Evolutionary conservation across 306 rosid genomes (phyloP).

Genomic region (Pyrus betulifolia): DNA sequence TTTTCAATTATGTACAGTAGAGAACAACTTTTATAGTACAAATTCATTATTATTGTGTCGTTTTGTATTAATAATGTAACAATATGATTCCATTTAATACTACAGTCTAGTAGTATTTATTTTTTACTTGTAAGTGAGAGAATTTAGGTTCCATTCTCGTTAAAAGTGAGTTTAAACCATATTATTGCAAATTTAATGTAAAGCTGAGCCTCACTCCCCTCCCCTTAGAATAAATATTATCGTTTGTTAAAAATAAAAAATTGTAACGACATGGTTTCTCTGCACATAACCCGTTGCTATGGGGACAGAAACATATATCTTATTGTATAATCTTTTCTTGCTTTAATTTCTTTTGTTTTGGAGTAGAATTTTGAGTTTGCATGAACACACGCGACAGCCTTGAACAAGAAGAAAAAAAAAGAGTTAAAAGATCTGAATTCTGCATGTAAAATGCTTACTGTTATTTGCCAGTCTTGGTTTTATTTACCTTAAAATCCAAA

Average conservation of each 20-base stretch:
- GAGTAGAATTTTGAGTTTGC: not conserved
- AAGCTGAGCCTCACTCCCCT: no score
- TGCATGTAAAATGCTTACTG: conserved; percentile 1
- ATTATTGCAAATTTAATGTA: no score
- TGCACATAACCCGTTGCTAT: no score
- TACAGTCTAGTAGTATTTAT: accelerated
- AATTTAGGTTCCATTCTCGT: no score
- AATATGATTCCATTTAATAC: no score
- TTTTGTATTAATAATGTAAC: no score
- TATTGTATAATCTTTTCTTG: not conserved
- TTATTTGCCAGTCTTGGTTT: not conserved
- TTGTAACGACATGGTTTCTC: no score
- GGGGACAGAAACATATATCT: no score
- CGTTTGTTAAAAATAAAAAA: no score
- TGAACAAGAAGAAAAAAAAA: not conserved
- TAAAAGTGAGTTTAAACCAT: no score
- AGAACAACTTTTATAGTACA: not conserved
- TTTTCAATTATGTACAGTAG: conserved; percentile 13
- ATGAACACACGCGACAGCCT: not conserved
- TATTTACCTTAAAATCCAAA: not conserved
- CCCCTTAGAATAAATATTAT: no score
- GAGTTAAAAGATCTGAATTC: not conserved
- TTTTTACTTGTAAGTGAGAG: no score
- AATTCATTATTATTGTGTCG: not conserved
- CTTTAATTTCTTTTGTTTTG: not conserved